These are phyloP conservation scores for Fomitopsis palustris DNA, from an alignment of 1,284 basidiomycete species.

Conservation along the genomic window DNA sequence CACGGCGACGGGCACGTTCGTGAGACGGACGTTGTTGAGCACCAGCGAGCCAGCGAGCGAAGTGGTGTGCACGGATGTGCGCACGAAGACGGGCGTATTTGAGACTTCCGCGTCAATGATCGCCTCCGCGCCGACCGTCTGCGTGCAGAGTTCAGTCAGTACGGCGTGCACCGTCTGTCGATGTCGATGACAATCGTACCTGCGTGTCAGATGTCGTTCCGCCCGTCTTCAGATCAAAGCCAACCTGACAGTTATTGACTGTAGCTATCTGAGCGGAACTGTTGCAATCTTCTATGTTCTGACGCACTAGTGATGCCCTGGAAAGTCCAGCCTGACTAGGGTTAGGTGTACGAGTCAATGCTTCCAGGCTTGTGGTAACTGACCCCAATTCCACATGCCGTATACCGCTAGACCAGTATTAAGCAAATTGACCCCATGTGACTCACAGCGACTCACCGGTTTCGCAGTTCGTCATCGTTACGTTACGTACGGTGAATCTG, in stretches of 20 bases:
- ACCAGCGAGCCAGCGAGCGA: constrained; percentile 49
- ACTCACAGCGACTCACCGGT: constrained; percentile 25
- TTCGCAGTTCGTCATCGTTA: constrained; percentile 56
- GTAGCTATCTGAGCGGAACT: neutral
- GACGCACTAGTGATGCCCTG: constrained; percentile 38
- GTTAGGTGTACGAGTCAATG: neutral
- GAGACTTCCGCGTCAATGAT: constrained; percentile 60
- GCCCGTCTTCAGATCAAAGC: constrained; percentile 48
- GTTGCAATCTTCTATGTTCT: neutral
- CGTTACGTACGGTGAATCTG: constrained; percentile 51
- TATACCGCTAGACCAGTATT: constrained; percentile 18
- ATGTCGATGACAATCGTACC: constrained; percentile 12
- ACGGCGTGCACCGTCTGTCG: neutral
- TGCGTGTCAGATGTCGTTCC: constrained; percentile 29
- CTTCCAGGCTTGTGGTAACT: neutral
- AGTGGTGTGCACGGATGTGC: constrained; percentile 29
- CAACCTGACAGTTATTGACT: constrained; percentile 50
- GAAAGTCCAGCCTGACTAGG: constrained; percentile 28
- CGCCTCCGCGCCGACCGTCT: constrained; percentile 48
- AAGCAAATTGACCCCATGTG: neutral
- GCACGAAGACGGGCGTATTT: constrained; percentile 41
- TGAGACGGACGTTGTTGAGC: constrained; percentile 53
- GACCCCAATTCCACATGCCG: constrained; percentile 58
- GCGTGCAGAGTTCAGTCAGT: neutral
- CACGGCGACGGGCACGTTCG: constrained; percentile 52